These are phyloP conservation scores for Suillus placidus DNA, from an alignment of 768 basidiomycete genomes.

Conservation along the genomic window DNA sequence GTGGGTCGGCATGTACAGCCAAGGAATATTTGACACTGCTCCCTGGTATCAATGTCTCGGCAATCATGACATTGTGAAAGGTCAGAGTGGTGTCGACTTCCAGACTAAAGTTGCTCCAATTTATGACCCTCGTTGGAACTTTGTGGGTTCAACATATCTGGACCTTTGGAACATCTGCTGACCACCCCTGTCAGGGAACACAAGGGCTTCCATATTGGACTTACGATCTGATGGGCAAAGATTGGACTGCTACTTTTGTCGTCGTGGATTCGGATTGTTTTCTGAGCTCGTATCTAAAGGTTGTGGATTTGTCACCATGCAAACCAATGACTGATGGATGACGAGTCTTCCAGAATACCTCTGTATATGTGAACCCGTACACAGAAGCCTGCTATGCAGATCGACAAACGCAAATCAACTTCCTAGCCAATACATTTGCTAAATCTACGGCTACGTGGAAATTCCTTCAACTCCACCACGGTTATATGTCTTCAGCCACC, in stretches of 20 bases:
- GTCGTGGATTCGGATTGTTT: slow-evolving; percentile 7
- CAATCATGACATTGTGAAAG: slow-evolving; percentile 4
- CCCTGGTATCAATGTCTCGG: slow-evolving; percentile 8
- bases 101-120: slow-evolving; percentile 6
- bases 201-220: slow-evolving; percentile 5
- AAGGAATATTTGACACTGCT: background rate
- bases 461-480: slow-evolving; percentile 4
- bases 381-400: slow-evolving; percentile 4
- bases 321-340: background rate
- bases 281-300: background rate
- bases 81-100: slow-evolving; percentile 6
- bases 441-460: slow-evolving; percentile 1
- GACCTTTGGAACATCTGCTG: background rate
- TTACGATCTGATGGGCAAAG: slow-evolving; percentile 1
- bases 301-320: background rate
- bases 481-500: background rate
- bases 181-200: background rate
- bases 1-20: background rate
- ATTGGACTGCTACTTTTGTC: slow-evolving; percentile 5
- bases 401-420: background rate
- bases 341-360: background rate
- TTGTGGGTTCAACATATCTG: background rate
- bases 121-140: slow-evolving; percentile 4
- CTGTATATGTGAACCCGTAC: slow-evolving; percentile 4
- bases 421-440: slow-evolving; percentile 1